Base-by-base conservation (phyloP, 1,139 yeast genomes). In the Geotrichum fermentans region DNA sequence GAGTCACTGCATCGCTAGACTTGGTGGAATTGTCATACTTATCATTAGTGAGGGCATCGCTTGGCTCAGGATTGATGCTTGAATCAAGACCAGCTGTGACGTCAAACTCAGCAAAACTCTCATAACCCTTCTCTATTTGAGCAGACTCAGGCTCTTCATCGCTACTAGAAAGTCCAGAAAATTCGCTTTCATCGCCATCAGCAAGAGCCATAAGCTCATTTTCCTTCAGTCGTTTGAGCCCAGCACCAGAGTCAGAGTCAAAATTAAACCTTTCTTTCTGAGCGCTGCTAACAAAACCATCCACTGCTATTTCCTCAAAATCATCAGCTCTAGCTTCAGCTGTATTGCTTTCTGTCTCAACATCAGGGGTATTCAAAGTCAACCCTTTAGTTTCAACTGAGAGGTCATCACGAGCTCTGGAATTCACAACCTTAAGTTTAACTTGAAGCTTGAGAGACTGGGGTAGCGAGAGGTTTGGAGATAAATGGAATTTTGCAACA, bases 401-500 rank as follows among this genome's bases (percentile, higher is more conserved):
- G n/a, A n/a, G n/a, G n/a, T n/a, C n/a, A n/a, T n/a, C n/a, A n/a
- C n/a, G n/a, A n/a, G n/a, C n/a, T n/a, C n/a, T n/a, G n/a, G n/a
- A n/a, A n/a, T n/a, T n/a, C n/a, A 11, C 32, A 18, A 22, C 13
- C n/a, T 35, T 29, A 11, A 35, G 18, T 3, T 21, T 17, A n/a
- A 39, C 39, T 2, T 33, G 20, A 13, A 45, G 22, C 14, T 26
- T 39, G 21, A 45, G 29, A n/a, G 48, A 38, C 20, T 28, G 36
- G 14, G 17, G 11, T 14, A 8, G 20, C 3, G 40, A 32, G 21
- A 45, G 17, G 5, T 45, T 45, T 11, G 43, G 43, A 11, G 48
- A 41, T 16, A 45, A 26, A 17, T 39, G 43, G 28, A 45, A n/a
- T n/a, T 24, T 13, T 14, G 43, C 42, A n/a, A 45, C 10, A 4